Evolutionary conservation across 2,329 filamentous ascomycete species (phyloP).

Genomic region (Cercospora sesami): DNA sequence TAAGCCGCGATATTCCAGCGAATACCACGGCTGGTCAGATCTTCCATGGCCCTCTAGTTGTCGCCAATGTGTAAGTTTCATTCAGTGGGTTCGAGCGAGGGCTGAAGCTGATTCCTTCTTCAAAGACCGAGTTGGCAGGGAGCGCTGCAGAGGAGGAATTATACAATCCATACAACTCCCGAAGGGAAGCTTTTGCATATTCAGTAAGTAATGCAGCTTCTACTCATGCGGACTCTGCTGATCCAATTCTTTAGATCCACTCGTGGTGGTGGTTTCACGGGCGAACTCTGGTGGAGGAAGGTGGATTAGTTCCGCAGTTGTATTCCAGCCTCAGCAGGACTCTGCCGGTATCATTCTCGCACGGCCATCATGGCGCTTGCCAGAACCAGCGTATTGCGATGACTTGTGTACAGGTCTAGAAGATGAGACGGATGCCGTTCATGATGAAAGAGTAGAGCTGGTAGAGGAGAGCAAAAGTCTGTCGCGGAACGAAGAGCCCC

Average conservation of each 20-base stretch:
- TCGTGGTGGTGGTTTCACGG: slow-evolving; percentile 12
- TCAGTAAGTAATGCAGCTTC: not conserved
- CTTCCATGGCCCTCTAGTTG: slow-evolving; percentile 19
- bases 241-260: not conserved
- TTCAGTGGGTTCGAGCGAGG: too few species aligned
- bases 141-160: slow-evolving; percentile 17
- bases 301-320: not conserved
- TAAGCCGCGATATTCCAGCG: slow-evolving; percentile 12
- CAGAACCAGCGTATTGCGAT: not conserved
- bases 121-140: slow-evolving; percentile 3
- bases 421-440: too few species aligned
- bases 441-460: not conserved
- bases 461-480: not conserved
- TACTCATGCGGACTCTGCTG: not conserved
- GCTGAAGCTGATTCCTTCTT: not conserved
- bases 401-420: not conserved
- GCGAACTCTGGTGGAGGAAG: slow-evolving; percentile 17
- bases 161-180: slow-evolving; percentile 15
- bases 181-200: slow-evolving; percentile 16
- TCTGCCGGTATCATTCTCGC: not conserved
- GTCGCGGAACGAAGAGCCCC: too few species aligned
- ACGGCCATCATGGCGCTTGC: not conserved
- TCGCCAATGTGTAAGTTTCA: slow-evolving; percentile 17
- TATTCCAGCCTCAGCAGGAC: not conserved
- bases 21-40: slow-evolving; percentile 15